Percentiles rank a stretch among this genome's conserved stretches.
Conservation (phyloP, 768 basidiomycete species). For the Psilocybe sp. region DNA sequence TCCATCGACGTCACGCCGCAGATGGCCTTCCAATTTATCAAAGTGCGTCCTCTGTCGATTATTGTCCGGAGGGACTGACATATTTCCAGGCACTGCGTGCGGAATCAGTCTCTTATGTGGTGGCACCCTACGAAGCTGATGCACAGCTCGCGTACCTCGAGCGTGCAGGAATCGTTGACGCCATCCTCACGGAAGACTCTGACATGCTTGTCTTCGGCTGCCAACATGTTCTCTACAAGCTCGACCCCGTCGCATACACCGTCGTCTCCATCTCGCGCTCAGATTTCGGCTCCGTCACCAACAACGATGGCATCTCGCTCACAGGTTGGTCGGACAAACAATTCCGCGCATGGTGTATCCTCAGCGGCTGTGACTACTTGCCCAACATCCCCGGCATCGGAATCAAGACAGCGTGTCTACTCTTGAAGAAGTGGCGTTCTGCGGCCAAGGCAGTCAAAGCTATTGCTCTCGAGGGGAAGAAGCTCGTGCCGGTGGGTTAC, state of each 20-base stretch:
- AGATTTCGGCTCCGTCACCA: constrained; percentile 63
- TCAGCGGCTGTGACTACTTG: constrained; percentile 92
- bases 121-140: constrained; percentile 98
- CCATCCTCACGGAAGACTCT: constrained; percentile 95
- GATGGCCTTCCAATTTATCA: constrained; percentile 97
- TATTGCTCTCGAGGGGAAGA: constrained; percentile 79
- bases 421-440: constrained; percentile 83
- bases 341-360: constrained; percentile 91
- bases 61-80: no score
- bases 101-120: constrained; percentile 79
- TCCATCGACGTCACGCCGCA: constrained; percentile 94
- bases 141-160: constrained; percentile 95
- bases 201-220: constrained; percentile 98
- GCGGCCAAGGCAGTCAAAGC: constrained; percentile 79
- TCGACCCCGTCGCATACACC: constrained; percentile 68
- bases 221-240: constrained; percentile 87
- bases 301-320: constrained; percentile 68
- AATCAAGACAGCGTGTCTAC: constrained; percentile 84
- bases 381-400: constrained; percentile 90
- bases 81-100: constrained; percentile 74
- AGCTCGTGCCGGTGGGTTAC: constrained; percentile 76
- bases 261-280: constrained; percentile 63
- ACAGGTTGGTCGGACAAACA: constrained; percentile 87
- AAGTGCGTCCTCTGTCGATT: constrained; percentile 51
- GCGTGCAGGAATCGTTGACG: constrained; percentile 76